phyloP scores from a whole-genome alignment of 257 asterid genomes.

The Ilex aquifolium region DNA sequence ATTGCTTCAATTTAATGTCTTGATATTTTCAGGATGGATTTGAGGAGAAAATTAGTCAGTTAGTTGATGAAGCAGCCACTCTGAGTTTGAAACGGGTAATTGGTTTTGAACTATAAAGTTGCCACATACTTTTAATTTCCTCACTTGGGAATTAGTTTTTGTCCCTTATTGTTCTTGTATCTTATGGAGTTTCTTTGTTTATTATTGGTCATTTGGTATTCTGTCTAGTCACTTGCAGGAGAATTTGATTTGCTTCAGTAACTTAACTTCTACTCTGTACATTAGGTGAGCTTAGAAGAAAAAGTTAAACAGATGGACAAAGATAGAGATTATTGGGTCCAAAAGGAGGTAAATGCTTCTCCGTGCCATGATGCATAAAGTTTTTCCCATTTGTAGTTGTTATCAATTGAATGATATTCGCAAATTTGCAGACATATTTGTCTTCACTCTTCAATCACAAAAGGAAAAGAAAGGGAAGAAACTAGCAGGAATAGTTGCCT shows the following conservation, averaged over 20 bases:
- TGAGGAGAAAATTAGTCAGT: slow-evolving; percentile 35
- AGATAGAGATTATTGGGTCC: slow-evolving; percentile 48
- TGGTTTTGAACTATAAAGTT: too few relatives aligned
- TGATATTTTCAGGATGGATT: slow-evolving; percentile 34
- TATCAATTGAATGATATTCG: too few relatives aligned
- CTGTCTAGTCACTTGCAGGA: not conserved
- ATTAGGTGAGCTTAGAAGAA: slow-evolving; percentile 54
- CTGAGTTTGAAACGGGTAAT: slow-evolving; percentile 46
- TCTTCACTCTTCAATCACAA: too few relatives aligned
- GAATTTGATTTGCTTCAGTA: slow-evolving; percentile 6
- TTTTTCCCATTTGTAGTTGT: too few relatives aligned
- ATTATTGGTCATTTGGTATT: too few relatives aligned
- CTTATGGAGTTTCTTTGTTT: slow-evolving; percentile 4
- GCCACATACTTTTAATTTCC: too few relatives aligned
- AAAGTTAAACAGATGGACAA: slow-evolving; percentile 49
- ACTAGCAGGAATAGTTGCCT: too few relatives aligned
- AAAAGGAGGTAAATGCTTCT: slow-evolving; percentile 51
- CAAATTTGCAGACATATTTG: too few relatives aligned
- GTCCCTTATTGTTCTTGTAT: not conserved
- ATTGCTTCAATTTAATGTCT: slow-evolving; percentile 1
- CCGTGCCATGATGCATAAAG: too few relatives aligned
- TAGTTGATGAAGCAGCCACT: slow-evolving; percentile 40
- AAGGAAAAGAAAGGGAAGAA: too few relatives aligned
- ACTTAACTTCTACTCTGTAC: slow-evolving; percentile 16
- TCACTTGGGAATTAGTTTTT: slow-evolving; percentile 11